Conservation (phyloP, 1,139 yeast genomes). For the Candida pseudoviswanathii region DNA sequence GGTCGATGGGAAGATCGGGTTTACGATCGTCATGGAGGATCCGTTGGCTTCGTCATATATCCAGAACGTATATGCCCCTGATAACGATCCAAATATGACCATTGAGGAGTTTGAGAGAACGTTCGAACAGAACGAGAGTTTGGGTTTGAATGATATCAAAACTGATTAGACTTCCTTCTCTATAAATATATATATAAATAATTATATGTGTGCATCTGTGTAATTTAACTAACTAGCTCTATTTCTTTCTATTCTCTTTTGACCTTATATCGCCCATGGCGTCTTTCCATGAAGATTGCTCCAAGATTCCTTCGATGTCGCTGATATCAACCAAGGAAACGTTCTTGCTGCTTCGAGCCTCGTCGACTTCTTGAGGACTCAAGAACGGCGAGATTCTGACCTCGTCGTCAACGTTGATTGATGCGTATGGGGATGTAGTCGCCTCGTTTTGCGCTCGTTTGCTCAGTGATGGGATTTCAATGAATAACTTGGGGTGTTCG, state of each 20-base stretch:
- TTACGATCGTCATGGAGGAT: constrained; percentile 88
- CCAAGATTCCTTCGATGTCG: constrained; percentile 12
- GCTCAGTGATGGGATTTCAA: constrained; percentile 10
- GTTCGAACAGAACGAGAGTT: constrained; percentile 81
- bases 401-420: constrained; percentile 6
- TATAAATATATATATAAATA: not conserved
- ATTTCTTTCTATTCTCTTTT: constrained; percentile 6
- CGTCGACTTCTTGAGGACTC: constrained; percentile 5
- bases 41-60: constrained; percentile 94
- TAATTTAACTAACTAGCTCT: constrained; percentile 1
- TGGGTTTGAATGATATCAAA: constrained; percentile 85
- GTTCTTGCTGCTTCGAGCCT: constrained; percentile 4
- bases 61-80: constrained; percentile 98
- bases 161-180: constrained; percentile 28
- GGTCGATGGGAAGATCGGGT: constrained; percentile 77
- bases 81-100: constrained; percentile 92
- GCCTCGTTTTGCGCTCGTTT: not conserved
- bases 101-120: constrained; percentile 91
- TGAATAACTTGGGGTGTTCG: constrained; percentile 10
- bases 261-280: constrained; percentile 9
- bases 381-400: constrained; percentile 11
- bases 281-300: constrained; percentile 15
- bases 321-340: constrained; percentile 10
- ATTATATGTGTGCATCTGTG: not conserved
- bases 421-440: not conserved